Percentiles rank a stretch among this genome's conserved stretches.
Conservation (phyloP, 2,329 filamentous ascomycete genomes). For the Alternaria sp. region DNA sequence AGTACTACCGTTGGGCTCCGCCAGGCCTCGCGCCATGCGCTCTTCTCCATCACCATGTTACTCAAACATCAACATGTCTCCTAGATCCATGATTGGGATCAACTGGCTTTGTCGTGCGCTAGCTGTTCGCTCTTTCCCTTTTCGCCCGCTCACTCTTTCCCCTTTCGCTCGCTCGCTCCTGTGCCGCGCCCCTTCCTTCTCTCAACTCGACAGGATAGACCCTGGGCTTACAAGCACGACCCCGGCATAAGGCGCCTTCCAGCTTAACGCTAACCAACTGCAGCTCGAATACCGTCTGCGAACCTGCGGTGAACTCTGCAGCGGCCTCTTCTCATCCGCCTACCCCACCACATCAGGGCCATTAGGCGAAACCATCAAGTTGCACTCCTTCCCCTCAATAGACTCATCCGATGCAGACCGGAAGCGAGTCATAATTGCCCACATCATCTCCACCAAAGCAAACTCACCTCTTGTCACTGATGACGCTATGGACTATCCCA, state of each 20-base stretch:
- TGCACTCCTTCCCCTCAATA: slow-evolving; percentile 64
- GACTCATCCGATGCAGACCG: slow-evolving; percentile 66
- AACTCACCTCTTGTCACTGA: slow-evolving; percentile 72
- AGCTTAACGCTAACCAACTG: slow-evolving; percentile 17
- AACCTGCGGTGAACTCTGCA: slow-evolving; percentile 76
- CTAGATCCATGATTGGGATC: neutral
- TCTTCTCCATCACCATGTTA: slow-evolving; percentile 26
- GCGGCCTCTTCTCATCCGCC: slow-evolving; percentile 80
- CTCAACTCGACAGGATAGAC: neutral
- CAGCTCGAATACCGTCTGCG: slow-evolving; percentile 80
- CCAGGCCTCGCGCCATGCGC: slow-evolving; percentile 25
- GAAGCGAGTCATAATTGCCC: slow-evolving; percentile 74
- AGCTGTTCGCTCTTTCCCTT: slow-evolving; percentile 5
- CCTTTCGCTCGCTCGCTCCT: slow-evolving; percentile 5
- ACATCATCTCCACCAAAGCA: slow-evolving; percentile 79
- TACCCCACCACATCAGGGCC: slow-evolving; percentile 59
- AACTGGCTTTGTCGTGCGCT: neutral
- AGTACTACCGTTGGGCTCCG: slow-evolving; percentile 26
- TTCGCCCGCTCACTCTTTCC: slow-evolving; percentile 8
- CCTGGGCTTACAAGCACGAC: neutral
- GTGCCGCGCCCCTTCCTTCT: slow-evolving; percentile 12
- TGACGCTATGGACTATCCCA: slow-evolving; percentile 76
- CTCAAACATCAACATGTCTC: slow-evolving; percentile 5
- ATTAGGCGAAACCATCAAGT: slow-evolving; percentile 62
- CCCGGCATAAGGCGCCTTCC: neutral